Evolutionary conservation across 2,329 filamentous ascomycete genomes (phyloP), one percentile per base, ranked within the genome.

Genomic region (Botrytis hyacinthi): DNA sequence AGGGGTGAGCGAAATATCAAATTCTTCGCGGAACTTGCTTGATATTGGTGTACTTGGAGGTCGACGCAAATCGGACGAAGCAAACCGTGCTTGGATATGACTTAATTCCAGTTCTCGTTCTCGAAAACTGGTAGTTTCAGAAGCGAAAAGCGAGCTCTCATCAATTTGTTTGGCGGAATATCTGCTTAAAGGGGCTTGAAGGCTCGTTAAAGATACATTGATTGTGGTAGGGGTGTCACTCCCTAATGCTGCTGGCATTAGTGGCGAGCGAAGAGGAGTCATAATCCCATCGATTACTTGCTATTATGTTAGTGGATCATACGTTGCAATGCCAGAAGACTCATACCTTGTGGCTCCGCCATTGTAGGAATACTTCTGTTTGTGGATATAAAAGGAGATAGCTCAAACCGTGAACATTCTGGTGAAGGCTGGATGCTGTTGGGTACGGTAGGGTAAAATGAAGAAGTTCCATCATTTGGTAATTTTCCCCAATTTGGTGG

Each of bases 21-120:
- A 81, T 57, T 80, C 78, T 61, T 81, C 80, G 32, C 73, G 76
- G 60, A 80, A 80, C 57, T 78, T 80, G 63, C 79, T 80, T 2
- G 77, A 78, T 32, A 76, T 77, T 12, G 78, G 79, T 29, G 75
- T 78, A 48, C 74, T 77, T n/a, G 74, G 76, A 48, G 65, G 72
- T 42, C 75, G 67, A 60, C 70, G n/a, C 54, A 73, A 62, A 40
- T 76, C 75, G 22, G 76, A 72, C 35, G 74, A 74, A 29, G 77
- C 75, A 74, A 80, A 80, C 14, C 77, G 74, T 20, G 73, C 70
- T 74, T 78, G 75, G 2, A 80, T 74, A 29, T 75, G 54, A 48
- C 71, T 76, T 5, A 79, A 73, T 66, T 80, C 78, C 10, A 75
- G 72, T 75, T 80, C 79, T 37, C 77, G 68, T 51, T 79, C 73